Percentiles rank a stretch among this genome's conserved stretches.
These are phyloP conservation scores for Moricandia moricandioides DNA, from an alignment of 345 rosid species.

Conservation along the genomic window DNA sequence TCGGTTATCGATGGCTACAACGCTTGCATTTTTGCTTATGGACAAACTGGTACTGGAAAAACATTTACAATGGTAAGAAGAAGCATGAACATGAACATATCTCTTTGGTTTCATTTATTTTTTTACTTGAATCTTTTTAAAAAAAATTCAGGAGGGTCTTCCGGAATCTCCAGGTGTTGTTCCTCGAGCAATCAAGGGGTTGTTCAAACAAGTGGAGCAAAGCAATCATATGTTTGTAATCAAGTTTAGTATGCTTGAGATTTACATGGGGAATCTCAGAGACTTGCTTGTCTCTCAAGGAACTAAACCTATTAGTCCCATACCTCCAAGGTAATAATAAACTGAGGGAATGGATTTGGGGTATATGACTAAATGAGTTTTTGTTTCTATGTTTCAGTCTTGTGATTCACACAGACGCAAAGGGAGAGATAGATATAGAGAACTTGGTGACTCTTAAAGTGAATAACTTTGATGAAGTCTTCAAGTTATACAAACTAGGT, in stretches of 20 bases:
- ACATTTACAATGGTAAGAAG: conserved; percentile 71
- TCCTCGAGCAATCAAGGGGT: conserved; percentile 55
- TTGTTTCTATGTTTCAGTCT: conserved; percentile 51
- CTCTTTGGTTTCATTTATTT: neutral
- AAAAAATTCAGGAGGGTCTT: conserved; percentile 74
- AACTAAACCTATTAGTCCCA: conserved; percentile 45
- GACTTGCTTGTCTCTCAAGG: conserved; percentile 66
- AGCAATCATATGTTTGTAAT: conserved; percentile 53
- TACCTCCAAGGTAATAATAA: conserved; percentile 58
- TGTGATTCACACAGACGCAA: conserved; percentile 53
- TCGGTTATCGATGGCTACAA: conserved; percentile 81
- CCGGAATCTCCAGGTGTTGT: conserved; percentile 62
- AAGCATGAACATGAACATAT: neutral
- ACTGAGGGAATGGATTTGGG: conserved; percentile 14
- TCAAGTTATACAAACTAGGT: conserved; percentile 66
- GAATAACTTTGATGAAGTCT: conserved; percentile 56
- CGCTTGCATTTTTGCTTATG: conserved; percentile 78
- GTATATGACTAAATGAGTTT: neutral
- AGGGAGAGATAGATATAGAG: conserved; percentile 60
- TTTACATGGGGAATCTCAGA: conserved; percentile 75
- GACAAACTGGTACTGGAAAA: conserved; percentile 90
- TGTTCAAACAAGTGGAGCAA: conserved; percentile 55
- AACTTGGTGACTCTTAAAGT: conserved; percentile 62
- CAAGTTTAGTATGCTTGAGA: conserved; percentile 81
- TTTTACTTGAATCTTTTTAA: neutral